Base-by-base conservation (phyloP, 768 basidiomycete genomes). In the Tylopilus sp. region DNA sequence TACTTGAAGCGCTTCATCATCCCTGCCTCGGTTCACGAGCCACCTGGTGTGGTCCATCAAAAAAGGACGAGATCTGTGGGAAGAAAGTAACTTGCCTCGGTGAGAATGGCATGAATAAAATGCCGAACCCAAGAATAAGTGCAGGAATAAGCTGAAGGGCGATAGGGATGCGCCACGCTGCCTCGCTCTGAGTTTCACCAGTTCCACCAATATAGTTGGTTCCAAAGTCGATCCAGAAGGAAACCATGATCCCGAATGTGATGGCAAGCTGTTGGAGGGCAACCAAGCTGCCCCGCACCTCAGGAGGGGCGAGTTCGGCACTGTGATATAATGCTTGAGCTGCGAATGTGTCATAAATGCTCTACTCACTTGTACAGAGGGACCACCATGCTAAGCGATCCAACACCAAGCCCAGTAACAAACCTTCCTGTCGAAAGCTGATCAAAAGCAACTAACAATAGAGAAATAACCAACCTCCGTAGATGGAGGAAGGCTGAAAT, bases 251-350 rank as follows among this genome's bases (percentile, higher is more conserved):
- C 20, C 86, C 85, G 58, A 88, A 87, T 2, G 86, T 86, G 65
- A 91, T 91, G 3, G 88, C 85, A 18, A 91, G 74, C 64, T 91
- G 89, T 64, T 91, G 89, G 9, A 91, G 77, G 3, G 86, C 88
- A 46, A 91, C 88, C 33, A 91, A 71, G 64, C 83, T 84, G 12
- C 89, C 89, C 55, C 89, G 81, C 15, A 91, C 86, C 69, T 90
- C 89, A 12, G 30, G 30, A 5, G 30, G 30, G 30, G 30, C 30
- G 48, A 89, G 79, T 66, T 79, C 76, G 36, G 75, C 75, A 56
- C 72, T 62, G 36, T 31, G 38, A 51, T 31, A 26, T 40, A 22
- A 41, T 35, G 23, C 22, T 23, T 7, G 12, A 26, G 7, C 11
- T 17, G 31, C 13, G 11, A 15, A 5, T 20, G 21, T 38, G 22